Base-by-base conservation (phyloP, 2,329 filamentous ascomycete species). In the Diaporthe citriasiana region DNA sequence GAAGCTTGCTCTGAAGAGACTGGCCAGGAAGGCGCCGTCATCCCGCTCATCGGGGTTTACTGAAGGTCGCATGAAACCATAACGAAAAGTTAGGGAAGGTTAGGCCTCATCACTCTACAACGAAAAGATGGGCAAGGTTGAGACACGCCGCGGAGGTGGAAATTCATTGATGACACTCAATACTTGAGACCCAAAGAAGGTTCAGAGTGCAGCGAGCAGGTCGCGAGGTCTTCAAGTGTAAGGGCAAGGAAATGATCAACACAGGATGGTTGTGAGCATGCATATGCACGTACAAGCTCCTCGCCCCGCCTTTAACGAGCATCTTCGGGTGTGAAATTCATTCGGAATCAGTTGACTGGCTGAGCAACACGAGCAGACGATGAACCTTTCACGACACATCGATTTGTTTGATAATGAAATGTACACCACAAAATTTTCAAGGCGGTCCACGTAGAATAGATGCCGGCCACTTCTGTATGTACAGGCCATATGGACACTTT, bases 11-110 rank as follows among this genome's bases (percentile, higher is more conserved):
- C 91, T 99, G 78, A 99, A 98, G 95, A 91, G 97, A 83, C 91
- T 97, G 80, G 95, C 99, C 81, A 99, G 97, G 87, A 98, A 98
- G 93, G 95, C 94, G 81, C 97, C 97, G 94, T 92, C 94, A 78
- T 95, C 94, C 83, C 93, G 94, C 87, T 97, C 95, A 92, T 45
- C 56, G 59, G 25, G 59, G 25, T 19, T 66, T 22, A 3, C 38
- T 27, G 9, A 13, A 50, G 15, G 22, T 40, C n/a, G 27, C 50
- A 69, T 66, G 50, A 53, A 47, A 40, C n/a, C 50, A 57, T 27
- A n/a, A 25, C 10, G n/a, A 73, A 51, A 71, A 7, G 7, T 15
- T 38, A n/a, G 30, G 12, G 19, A 3, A 5, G 33, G n/a, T 13
- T 38, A 4, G 55, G 55, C 45, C 65, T 73, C 71, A 71, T 63